phyloP scores from a whole-genome alignment of 2,329 filamentous ascomycete species.

The Blastomyces gilchristii region DNA sequence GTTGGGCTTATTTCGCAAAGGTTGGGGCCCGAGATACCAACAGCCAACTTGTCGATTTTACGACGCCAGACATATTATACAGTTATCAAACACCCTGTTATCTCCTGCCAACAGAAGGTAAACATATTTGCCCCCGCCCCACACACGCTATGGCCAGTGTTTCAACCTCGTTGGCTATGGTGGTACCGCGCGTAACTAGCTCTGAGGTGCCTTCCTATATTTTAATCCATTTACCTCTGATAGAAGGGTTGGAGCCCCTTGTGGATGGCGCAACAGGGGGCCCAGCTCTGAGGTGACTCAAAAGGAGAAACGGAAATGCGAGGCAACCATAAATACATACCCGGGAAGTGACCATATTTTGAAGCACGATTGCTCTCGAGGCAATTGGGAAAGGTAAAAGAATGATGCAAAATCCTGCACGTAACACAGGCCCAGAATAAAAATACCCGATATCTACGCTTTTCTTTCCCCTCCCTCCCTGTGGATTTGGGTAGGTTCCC shows the following conservation, averaged over 20 bases:
- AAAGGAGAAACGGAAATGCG: too few species aligned
- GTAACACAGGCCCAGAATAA: conserved; percentile 1
- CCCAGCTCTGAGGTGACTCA: not conserved
- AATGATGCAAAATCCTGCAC: not conserved
- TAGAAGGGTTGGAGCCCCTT: not conserved
- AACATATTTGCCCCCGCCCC: not conserved
- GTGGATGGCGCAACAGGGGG: not conserved
- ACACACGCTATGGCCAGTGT: not conserved
- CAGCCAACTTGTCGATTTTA: not conserved
- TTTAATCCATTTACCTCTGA: not conserved
- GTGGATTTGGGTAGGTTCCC: not conserved
- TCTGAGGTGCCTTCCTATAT: not conserved
- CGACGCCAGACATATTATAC: not conserved
- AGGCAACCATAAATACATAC: not conserved
- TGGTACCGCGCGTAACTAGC: not conserved
- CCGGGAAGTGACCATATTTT: not conserved
- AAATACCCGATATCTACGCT: not conserved
- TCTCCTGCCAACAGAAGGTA: not conserved
- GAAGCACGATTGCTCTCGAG: not conserved
- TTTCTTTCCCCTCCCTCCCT: not conserved
- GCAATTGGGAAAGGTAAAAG: not conserved
- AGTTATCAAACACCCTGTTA: not conserved
- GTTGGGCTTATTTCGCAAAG: not conserved
- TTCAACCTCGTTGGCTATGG: not conserved
- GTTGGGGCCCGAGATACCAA: not conserved